Evolutionary conservation across 2,329 filamentous ascomycete genomes (phyloP).

Genomic region (Cladophialophora psammophila): DNA sequence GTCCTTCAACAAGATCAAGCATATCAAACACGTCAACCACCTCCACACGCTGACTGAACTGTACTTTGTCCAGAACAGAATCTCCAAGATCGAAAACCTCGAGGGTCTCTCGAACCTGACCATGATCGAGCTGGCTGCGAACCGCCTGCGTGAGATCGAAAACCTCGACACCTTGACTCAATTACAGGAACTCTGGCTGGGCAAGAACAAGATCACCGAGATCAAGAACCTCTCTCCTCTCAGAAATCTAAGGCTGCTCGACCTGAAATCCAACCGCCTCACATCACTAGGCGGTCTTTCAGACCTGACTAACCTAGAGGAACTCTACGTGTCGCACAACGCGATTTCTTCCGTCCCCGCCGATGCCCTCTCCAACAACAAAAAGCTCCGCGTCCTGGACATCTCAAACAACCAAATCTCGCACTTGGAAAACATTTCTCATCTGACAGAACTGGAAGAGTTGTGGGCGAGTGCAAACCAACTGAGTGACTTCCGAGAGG

Average conservation of each 20-base stretch:
- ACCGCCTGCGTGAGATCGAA: slow-evolving; percentile 86
- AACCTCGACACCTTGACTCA: slow-evolving; percentile 79
- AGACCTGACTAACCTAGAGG: slow-evolving; percentile 78
- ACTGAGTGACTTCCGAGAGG: slow-evolving; percentile 78
- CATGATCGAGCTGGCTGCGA: slow-evolving; percentile 90
- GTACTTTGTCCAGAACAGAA: slow-evolving; percentile 95
- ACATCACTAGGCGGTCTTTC: slow-evolving; percentile 77
- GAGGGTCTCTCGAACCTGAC: slow-evolving; percentile 76
- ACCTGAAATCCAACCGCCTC: slow-evolving; percentile 94
- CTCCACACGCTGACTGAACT: slow-evolving; percentile 80
- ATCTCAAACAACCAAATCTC: slow-evolving; percentile 86
- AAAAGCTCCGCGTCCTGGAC: slow-evolving; percentile 78
- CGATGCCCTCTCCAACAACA: slow-evolving; percentile 70
- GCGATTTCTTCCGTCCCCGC: slow-evolving; percentile 74
- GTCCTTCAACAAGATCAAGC: slow-evolving; percentile 99
- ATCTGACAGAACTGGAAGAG: slow-evolving; percentile 78
- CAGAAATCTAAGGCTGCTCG: slow-evolving; percentile 82
- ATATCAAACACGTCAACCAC: slow-evolving; percentile 87
- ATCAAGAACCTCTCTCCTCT: slow-evolving; percentile 78
- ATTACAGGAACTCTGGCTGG: slow-evolving; percentile 90
- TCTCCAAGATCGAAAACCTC: slow-evolving; percentile 83
- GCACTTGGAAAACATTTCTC: slow-evolving; percentile 74
- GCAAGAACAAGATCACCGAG: slow-evolving; percentile 94
- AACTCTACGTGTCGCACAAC: slow-evolving; percentile 96
- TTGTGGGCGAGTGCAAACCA: slow-evolving; percentile 94